Percentiles rank a stretch among this genome's conserved stretches.
These are phyloP conservation scores for Glycine latifolia DNA, from an alignment of 306 rosid genomes.

Conservation along the genomic window DNA sequence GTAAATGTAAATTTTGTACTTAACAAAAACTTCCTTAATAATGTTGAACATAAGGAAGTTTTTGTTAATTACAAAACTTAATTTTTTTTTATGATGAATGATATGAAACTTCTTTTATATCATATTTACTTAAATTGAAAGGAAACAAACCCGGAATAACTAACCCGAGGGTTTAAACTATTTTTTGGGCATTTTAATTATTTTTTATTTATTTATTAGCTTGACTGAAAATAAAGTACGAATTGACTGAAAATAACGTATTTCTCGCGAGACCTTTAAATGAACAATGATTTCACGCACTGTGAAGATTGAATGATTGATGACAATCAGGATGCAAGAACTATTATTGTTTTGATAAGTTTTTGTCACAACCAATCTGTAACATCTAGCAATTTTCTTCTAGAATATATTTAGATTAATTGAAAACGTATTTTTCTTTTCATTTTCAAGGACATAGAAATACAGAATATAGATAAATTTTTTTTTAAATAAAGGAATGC, in stretches of 20 bases:
- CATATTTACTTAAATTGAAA: no score
- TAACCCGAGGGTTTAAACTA: no score
- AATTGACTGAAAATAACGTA: background rate
- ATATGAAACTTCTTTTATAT: no score
- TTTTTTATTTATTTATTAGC: background rate
- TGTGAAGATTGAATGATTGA: background rate
- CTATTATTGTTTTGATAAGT: background rate
- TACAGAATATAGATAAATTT: background rate
- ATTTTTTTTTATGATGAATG: no score
- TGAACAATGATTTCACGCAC: background rate
- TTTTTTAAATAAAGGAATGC: no score
- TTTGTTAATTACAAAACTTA: no score
- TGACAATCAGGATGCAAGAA: background rate
- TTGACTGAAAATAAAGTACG: background rate
- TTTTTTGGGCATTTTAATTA: background rate
- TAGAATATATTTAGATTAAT: background rate
- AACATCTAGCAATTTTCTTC: background rate
- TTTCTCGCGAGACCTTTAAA: background rate
- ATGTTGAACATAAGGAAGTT: no score
- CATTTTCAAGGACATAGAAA: background rate
- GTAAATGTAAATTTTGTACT: no score
- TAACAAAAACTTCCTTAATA: no score
- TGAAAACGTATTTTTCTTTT: background rate
- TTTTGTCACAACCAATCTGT: no score
- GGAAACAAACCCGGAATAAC: no score